These are phyloP conservation scores for Tuber umbilicatum DNA, from an alignment of 495 filamentous ascomycete species.

Conservation along the genomic window DNA sequence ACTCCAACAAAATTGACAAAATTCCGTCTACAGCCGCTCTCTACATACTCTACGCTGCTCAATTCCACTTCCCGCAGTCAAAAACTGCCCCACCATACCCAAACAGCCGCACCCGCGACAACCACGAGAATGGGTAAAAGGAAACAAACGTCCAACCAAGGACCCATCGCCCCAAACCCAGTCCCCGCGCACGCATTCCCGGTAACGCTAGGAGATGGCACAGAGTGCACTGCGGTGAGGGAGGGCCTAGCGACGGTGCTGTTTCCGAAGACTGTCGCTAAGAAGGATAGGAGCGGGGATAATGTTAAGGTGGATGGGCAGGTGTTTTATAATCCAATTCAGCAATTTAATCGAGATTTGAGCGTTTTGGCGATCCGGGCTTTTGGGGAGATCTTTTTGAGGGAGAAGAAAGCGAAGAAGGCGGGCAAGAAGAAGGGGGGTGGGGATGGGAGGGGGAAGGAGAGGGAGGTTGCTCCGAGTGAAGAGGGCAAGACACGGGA, in stretches of 20 bases:
- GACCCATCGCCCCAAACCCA: conserved; percentile 23
- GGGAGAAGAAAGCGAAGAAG: conserved; percentile 47
- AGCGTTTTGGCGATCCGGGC: conserved; percentile 83
- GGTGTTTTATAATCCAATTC: conserved; percentile 98
- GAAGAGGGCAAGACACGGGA: conserved; percentile 19
- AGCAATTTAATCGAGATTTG: conserved; percentile 95
- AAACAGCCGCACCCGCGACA: conserved; percentile 13
- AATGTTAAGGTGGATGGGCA: conserved; percentile 53
- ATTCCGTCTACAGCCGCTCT: background rate
- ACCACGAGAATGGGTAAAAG: conserved; percentile 37
- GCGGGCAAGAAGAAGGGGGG: conserved; percentile 50
- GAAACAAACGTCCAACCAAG: conserved; percentile 18
- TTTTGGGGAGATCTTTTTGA: conserved; percentile 64
- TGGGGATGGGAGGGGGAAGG: conserved; percentile 37
- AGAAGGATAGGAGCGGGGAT: conserved; percentile 45
- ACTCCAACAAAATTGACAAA: background rate
- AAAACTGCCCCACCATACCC: background rate
- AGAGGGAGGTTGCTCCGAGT: conserved; percentile 26
- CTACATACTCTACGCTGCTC: background rate
- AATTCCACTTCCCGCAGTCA: background rate
- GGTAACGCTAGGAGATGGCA: conserved; percentile 46
- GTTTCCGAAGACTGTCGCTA: conserved; percentile 49
- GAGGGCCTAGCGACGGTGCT: conserved; percentile 66
- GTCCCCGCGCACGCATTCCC: conserved; percentile 26
- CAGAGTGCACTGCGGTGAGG: conserved; percentile 56